Evolutionary conservation across 805 yeast species (phyloP).

Genomic region (Wickerhamomyces bisporus): DNA sequence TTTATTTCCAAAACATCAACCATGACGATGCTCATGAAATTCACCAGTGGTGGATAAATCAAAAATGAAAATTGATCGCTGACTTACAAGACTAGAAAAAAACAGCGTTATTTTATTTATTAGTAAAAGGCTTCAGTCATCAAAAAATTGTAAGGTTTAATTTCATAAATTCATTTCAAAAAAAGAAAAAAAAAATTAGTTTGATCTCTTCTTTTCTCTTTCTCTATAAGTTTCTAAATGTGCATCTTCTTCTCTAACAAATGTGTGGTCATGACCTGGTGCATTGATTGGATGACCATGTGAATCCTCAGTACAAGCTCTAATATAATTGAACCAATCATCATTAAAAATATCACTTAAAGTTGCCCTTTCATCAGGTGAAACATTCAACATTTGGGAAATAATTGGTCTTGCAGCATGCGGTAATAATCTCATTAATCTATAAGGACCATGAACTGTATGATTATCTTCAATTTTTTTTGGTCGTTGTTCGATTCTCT

Average conservation of each 20-base stretch:
- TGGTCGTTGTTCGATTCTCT: constrained; percentile 1
- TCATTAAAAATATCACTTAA: constrained; percentile 61
- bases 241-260: constrained; percentile 41
- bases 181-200: no score
- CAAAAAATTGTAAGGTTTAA: no score
- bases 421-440: constrained; percentile 74
- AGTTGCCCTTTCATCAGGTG: constrained; percentile 58
- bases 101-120: background rate
- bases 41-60: constrained; percentile 13
- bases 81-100: background rate
- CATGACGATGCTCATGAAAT: constrained; percentile 8
- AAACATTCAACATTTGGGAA: constrained; percentile 58
- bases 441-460: constrained; percentile 64
- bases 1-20: constrained; percentile 8
- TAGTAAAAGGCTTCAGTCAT: no score
- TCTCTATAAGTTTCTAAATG: constrained; percentile 39
- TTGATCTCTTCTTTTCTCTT: constrained; percentile 1
- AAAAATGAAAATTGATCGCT: background rate
- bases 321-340: constrained; percentile 64
- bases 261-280: constrained; percentile 46
- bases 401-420: constrained; percentile 79
- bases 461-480: background rate
- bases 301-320: constrained; percentile 50
- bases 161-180: no score
- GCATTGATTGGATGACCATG: constrained; percentile 37